Evolutionary conservation across 495 filamentous ascomycete genomes (phyloP), one percentile per base, ranked within the genome.

Genomic region (Aspergillus funiculosus): DNA sequence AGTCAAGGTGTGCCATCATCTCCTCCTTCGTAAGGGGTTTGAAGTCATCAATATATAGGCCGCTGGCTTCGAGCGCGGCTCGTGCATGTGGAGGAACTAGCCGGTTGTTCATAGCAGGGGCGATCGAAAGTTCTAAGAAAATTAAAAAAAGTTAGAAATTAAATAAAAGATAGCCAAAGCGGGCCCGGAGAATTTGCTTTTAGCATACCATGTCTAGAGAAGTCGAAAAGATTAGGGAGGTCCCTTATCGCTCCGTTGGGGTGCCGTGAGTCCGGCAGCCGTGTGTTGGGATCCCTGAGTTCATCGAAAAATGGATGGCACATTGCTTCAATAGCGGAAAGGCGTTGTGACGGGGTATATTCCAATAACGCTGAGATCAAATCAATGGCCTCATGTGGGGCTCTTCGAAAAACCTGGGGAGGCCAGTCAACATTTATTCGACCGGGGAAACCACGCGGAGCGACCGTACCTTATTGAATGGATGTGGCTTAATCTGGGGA

Each of bases 281-380:
- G 83, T 32, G 90, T 96, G 56, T 69, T 79, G 5, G 88, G 88
- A 53, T 95, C 89, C 43, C 92, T 77, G 32, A 98, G 77, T 67
- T 98, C 94, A 60, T 98, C 92, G 56, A 98, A 98, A 77, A 98
- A 98, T 19, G 94, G 87, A 57, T 98, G 94, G 51, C 91, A 87
- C 89, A 98, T 95, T 9, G 92, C 92, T 54, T 98, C 88, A 30
- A 98, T 81, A 7, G 92, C 90, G 3, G 87, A 89, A 22, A 97
- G 78, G 46, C 92, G 86, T 68, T 95, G 87, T 5, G 94, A 96
- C 10, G 92, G 92, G 0, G 92, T 98, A 62, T 98, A 98, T 71
- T 98, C 92, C 17, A 98, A 75, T 35, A 98, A 73, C 31, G 82
- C 81, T 13, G 90, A 91, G 64, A 98, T 98, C 49, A 98, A 72